Base-by-base conservation (phyloP, 2,329 filamentous ascomycete species). In the Cladosporium sp. region DNA sequence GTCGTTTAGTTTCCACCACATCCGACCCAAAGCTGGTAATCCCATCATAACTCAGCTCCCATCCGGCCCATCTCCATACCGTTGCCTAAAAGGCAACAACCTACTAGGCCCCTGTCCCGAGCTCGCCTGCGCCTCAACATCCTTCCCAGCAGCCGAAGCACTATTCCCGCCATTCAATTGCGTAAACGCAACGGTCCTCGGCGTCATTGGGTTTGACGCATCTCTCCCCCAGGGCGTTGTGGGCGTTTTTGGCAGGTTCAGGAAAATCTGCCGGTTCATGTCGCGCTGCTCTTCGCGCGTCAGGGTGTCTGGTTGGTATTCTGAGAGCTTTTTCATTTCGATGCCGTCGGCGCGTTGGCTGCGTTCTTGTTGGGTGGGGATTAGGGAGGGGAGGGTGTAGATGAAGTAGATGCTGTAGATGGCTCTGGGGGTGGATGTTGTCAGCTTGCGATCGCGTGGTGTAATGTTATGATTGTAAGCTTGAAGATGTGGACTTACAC, bases 141-240 rank as follows among this genome's bases (percentile, higher is more conserved):
- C 13, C 36, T 20, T 32, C 22, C n/a, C 25, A 22, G 15, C 12
- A 25, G 25, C 29, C 35, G 22, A 25, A 27, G 15, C n/a, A 30
- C 25, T 30, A 19, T 15, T 43, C 9, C 53, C 64, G 16, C 60
- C 66, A 49, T 60, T 64, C 78, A 41, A 85, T 69, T 11, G 78
- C 76, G 60, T 85, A 76, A 87, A 87, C 1, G 84, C 84, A 64
- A 80, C 75, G 13, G 84, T 86, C 56, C 84, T 68, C 5, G 83
- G 84, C 6, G 83, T 86, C 55, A 77, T 85, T 1, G 64, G 63
- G 32, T 62, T 64, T 39, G 57, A 52, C 5, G 51, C 46, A 19
- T 52, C 51, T 3, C 59, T 59, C 25, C 59, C 62, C 19, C 67
- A 68, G 16, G 69, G 69, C 25, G 80, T 75, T 43, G 68, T 70